Evolutionary conservation across 805 yeast genomes (phyloP).

Genomic region (Scheffersomyces stipitis): DNA sequence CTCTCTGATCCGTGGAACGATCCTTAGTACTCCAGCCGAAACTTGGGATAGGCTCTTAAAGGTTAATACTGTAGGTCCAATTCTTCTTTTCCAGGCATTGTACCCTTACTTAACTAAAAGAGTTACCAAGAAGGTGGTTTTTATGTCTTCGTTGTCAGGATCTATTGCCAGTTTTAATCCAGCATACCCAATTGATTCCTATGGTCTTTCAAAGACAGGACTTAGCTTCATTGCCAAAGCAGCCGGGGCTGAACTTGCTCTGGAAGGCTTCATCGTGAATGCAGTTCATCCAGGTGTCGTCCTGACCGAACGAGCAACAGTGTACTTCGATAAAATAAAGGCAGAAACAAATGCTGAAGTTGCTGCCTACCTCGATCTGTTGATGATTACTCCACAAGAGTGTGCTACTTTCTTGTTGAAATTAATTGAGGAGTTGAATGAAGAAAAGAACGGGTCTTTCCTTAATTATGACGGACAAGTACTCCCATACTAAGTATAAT

Average conservation of each 20-base stretch:
- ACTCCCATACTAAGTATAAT: no score
- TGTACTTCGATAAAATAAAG: neutral
- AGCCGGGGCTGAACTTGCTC: conserved; percentile 21
- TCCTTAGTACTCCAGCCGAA: conserved; percentile 15
- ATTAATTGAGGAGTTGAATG: neutral
- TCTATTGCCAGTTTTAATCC: conserved; percentile 23
- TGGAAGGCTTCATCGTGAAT: conserved; percentile 23
- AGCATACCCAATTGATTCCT: conserved; percentile 14
- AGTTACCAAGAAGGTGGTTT: conserved; percentile 22
- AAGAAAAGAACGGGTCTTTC: neutral
- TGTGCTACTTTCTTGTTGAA: neutral
- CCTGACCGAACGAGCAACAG: conserved; percentile 15
- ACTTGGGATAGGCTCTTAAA: conserved; percentile 13
- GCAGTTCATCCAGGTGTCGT: conserved; percentile 27
- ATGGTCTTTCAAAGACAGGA: conserved; percentile 39
- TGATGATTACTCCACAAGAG: neutral
- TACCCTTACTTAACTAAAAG: conserved; percentile 23
- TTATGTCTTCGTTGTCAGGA: conserved; percentile 27
- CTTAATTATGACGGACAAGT: neutral
- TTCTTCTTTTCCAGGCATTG: conserved; percentile 25
- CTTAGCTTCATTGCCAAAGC: conserved; percentile 24
- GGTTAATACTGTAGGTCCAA: conserved; percentile 30
- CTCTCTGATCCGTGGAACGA: conserved; percentile 8
- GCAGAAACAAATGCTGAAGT: neutral
- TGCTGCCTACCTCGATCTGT: neutral